Evolutionary conservation across 768 basidiomycete species (phyloP).

Genomic region (Piloderma croceum): DNA sequence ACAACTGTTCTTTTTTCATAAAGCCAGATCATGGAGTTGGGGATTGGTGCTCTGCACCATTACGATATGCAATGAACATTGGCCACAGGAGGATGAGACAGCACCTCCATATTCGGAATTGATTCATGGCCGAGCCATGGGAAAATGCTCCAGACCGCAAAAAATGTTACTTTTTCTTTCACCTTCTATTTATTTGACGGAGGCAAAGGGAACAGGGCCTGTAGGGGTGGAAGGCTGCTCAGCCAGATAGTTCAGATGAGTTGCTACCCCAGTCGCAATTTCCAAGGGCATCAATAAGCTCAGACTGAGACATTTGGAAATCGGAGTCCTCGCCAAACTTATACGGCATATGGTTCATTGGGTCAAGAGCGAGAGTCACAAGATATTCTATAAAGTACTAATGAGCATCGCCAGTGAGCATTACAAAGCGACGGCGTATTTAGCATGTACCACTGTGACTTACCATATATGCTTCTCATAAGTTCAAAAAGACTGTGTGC

Average conservation of each 20-base stretch:
- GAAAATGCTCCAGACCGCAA: constrained; percentile 46
- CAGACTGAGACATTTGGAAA: constrained; percentile 39
- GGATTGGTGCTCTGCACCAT: too few relatives aligned
- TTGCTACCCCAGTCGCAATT: constrained; percentile 17
- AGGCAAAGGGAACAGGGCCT: constrained; percentile 51
- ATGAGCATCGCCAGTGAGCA: too few relatives aligned
- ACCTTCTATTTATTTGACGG: constrained; percentile 43
- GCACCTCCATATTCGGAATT: not conserved
- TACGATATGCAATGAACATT: not conserved
- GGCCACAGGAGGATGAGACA: not conserved
- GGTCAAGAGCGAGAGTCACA: constrained; percentile 68
- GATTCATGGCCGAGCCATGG: constrained; percentile 4
- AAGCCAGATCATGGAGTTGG: too few relatives aligned
- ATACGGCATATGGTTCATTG: constrained; percentile 53
- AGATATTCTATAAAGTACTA: too few relatives aligned
- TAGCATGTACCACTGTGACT: too few relatives aligned
- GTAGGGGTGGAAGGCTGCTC: constrained; percentile 41
- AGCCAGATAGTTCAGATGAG: constrained; percentile 61
- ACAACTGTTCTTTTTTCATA: too few relatives aligned
- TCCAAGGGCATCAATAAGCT: constrained; percentile 24
- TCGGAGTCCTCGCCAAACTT: constrained; percentile 43
- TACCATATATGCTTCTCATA: too few relatives aligned
- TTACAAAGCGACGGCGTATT: too few relatives aligned
- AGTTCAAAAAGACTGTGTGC: too few relatives aligned
- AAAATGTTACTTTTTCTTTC: constrained; percentile 35